These are phyloP conservation scores for Neurospora africana DNA, from an alignment of 495 filamentous ascomycete species.

Conservation along the genomic window DNA sequence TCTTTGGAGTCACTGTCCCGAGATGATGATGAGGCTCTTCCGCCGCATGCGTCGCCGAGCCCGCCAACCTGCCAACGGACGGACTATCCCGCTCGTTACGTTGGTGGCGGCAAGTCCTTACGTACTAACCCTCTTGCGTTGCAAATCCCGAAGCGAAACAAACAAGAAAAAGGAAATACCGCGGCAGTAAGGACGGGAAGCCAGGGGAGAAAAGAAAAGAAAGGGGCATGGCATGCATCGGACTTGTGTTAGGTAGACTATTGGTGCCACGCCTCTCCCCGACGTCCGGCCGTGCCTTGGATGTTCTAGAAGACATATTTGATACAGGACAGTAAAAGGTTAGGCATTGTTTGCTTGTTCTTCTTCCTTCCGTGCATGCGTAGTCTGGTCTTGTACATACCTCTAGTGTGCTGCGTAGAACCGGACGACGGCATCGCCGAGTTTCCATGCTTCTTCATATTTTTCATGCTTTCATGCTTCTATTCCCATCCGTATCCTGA, in stretches of 20 bases:
- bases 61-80: background rate
- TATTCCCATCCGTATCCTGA: background rate
- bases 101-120: background rate
- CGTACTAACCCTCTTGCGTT: background rate
- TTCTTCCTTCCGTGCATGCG: background rate
- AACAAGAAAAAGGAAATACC: background rate
- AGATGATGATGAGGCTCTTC: background rate
- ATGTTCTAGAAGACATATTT: background rate
- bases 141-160: background rate
- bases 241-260: background rate
- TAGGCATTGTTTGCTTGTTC: background rate
- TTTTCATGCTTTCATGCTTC: background rate
- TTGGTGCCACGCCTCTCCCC: background rate
- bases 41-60: background rate
- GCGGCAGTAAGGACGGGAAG: background rate
- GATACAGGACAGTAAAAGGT: background rate
- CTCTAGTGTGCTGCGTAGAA: background rate
- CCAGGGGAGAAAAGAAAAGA: background rate
- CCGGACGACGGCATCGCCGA: background rate
- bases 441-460: background rate
- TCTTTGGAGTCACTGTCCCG: background rate
- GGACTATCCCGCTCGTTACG: background rate
- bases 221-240: background rate
- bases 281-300: background rate
- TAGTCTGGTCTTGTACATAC: background rate